Conservation (phyloP, 345 rosid species). For the Citrus inodora region DNA sequence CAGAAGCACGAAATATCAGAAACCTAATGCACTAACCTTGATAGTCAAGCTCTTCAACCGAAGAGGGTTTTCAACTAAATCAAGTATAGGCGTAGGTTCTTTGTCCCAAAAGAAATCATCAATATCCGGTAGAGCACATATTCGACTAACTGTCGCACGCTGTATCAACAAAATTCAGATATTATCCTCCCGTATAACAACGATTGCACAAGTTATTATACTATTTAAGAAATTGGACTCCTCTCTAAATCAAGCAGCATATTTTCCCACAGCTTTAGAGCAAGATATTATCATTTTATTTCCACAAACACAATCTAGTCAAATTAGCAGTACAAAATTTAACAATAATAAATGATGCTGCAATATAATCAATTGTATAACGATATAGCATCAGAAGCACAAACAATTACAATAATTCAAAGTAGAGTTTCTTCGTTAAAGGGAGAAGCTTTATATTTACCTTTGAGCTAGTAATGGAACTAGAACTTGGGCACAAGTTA, state of each 20-base stretch:
- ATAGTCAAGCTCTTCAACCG: slow-evolving; percentile 65
- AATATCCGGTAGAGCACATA: slow-evolving; percentile 54
- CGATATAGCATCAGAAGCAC: neutral
- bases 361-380: neutral
- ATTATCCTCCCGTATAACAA: slow-evolving; percentile 4
- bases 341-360: neutral
- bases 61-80: slow-evolving; percentile 72
- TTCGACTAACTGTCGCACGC: slow-evolving; percentile 34
- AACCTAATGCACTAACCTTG: slow-evolving; percentile 44
- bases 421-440: neutral
- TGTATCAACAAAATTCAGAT: slow-evolving; percentile 28
- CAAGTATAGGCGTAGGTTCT: slow-evolving; percentile 68
- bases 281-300: neutral
- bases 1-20: neutral
- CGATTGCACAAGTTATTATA: neutral
- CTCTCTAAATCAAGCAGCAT: neutral
- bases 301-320: neutral
- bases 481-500: slow-evolving; percentile 26
- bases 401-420: neutral
- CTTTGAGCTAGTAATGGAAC: slow-evolving; percentile 32
- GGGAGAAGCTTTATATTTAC: slow-evolving; percentile 25
- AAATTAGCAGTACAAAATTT: neutral
- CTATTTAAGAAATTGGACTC: neutral
- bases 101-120: slow-evolving; percentile 70
- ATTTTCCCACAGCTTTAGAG: neutral